A percentile compares a stretch with the other conserved stretches of the same genome.
phyloP scores from a whole-genome alignment of 192 early-diverging fungal species.

The Geranomyces variabilis region DNA sequence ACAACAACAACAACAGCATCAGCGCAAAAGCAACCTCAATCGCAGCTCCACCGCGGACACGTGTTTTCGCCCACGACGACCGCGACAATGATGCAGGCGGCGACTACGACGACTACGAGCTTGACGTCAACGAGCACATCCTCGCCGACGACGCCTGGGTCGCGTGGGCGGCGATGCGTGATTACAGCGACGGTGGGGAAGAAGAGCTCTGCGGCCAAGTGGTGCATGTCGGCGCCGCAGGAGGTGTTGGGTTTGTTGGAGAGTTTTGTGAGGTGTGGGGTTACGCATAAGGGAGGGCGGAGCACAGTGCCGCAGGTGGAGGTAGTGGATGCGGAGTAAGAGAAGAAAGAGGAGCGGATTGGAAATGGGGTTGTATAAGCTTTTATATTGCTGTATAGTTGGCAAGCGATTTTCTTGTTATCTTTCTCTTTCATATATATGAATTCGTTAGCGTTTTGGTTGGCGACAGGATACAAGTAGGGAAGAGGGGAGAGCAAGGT shows the following conservation, averaged over 20 bases:
- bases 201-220: slow-evolving; percentile 51
- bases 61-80: slow-evolving; percentile 1
- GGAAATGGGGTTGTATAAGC: no score
- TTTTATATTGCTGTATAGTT: no score
- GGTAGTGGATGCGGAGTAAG: neutral
- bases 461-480: no score
- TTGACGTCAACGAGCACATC: neutral
- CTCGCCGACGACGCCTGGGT: neutral
- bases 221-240: slow-evolving; percentile 39
- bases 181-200: slow-evolving; percentile 51
- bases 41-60: no score
- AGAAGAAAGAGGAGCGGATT: no score
- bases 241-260: slow-evolving; percentile 45
- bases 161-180: slow-evolving; percentile 18
- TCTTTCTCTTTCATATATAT: no score
- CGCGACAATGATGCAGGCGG: neutral
- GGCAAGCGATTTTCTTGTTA: no score
- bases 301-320: slow-evolving; percentile 14
- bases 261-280: slow-evolving; percentile 2
- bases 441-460: no score
- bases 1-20: neutral
- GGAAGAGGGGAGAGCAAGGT: no score
- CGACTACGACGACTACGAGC: neutral
- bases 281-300: slow-evolving; percentile 8
- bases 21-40: no score